Percentiles rank a stretch among this genome's conserved stretches.
Conservation (phyloP, 805 yeast species). For the Starmera pachycereana region DNA sequence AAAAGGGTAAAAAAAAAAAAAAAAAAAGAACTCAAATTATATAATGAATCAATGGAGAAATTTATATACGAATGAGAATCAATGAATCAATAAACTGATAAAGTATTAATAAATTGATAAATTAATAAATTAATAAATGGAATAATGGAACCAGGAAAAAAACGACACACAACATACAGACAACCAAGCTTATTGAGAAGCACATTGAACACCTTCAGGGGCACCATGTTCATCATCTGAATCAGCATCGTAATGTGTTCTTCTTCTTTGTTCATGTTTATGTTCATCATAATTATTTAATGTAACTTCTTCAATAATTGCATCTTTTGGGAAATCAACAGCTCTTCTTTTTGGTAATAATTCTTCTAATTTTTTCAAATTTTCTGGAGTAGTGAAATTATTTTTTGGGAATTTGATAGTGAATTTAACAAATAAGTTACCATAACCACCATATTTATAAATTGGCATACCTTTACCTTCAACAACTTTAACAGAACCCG, state of each 20-base stretch:
- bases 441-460: constrained; percentile 76
- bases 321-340: constrained; percentile 54
- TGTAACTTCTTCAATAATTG: constrained; percentile 72
- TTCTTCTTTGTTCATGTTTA: constrained; percentile 36
- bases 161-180: no score
- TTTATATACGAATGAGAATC: no score
- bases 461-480: constrained; percentile 98
- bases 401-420: constrained; percentile 78
- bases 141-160: neutral
- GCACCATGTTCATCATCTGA: constrained; percentile 55
- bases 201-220: constrained; percentile 82
- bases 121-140: neutral
- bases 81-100: no score
- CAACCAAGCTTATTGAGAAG: constrained; percentile 60
- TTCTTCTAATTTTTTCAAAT: constrained; percentile 59
- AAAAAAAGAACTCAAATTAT: no score
- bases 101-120: no score
- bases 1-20: no score
- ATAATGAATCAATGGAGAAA: no score
- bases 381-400: constrained; percentile 65
- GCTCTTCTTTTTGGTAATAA: constrained; percentile 62
- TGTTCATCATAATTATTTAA: constrained; percentile 58
- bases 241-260: constrained; percentile 29
- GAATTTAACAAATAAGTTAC: constrained; percentile 81
- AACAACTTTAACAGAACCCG: constrained; percentile 71